Evolutionary conservation across 2,329 filamentous ascomycete genomes (phyloP), one percentile per base, ranked within the genome.

Genomic region (Mollisiaceae sp.): DNA sequence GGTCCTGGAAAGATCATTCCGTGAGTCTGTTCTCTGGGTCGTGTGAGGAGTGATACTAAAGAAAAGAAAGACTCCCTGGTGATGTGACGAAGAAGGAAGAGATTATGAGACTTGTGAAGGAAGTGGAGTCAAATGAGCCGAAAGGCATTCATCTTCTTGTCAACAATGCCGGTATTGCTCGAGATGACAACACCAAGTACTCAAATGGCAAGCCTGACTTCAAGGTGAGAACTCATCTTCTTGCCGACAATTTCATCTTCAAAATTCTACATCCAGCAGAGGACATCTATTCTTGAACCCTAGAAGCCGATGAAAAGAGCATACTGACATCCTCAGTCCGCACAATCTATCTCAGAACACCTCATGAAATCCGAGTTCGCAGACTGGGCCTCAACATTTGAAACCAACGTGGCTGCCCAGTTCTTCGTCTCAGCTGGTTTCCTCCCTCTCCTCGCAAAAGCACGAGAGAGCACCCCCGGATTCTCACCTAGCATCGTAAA

Each of bases 321-420:
- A 50, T 32, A n/a, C 55, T 58, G 14, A 58, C 8, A 24, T 22
- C 14, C 15, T 15, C n/a, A 71, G 69, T 71, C 63, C 43, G 75
- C 83, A 0, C 72, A 82, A 69, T 78, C 82, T 24, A 80, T 86
- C 62, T 81, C 81, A 3, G 76, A 84, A 55, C 82, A 85, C 69
- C 82, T 86, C 67, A 77, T 83, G 68, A 79, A 80, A 65, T 81
- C 79, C 8, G 77, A 79, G 52, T 79, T 81, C 3, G 73, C 81
- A 52, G 85, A 89, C 70, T 94, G 91, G 92, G 84, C 84, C 15
- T 76, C 83, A 41, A 85, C 86, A 0, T 94, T 90, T 80, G 85
- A 86, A 66, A 91, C 90, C n/a, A 93, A 95, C 70, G 90, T 93
- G 4, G 82, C 85, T 0, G 80, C 84, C 35, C 80, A 88, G 1